phyloP scores from a whole-genome alignment of 495 filamentous ascomycete species.

The Aspergillus campestris region DNA sequence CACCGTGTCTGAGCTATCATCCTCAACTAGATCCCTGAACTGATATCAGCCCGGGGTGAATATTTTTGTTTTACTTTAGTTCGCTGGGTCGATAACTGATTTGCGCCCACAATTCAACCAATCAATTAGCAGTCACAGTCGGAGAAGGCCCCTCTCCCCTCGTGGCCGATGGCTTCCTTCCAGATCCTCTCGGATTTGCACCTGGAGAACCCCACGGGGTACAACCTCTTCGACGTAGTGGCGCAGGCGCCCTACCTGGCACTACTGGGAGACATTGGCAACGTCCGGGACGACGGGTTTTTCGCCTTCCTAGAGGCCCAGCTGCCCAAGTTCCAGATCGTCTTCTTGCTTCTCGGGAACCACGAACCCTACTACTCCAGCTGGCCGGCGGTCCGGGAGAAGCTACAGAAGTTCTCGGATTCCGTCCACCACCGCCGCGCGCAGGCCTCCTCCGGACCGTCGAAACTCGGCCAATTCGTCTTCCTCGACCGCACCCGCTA shows the following conservation, averaged over 20 bases:
- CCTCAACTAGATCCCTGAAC: no score
- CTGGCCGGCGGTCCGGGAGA: constrained; percentile 25
- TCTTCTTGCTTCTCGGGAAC: constrained; percentile 49
- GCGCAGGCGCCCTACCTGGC: constrained; percentile 43
- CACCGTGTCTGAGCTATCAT: no score
- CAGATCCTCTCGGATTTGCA: constrained; percentile 54
- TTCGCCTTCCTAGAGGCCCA: constrained; percentile 37
- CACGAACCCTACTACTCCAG: constrained; percentile 45
- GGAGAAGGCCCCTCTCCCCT: no score
- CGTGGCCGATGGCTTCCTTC: constrained; percentile 18
- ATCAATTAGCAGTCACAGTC: no score
- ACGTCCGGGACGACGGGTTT: constrained; percentile 29
- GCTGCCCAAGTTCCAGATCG: constrained; percentile 34
- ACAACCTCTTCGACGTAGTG: constrained; percentile 37
- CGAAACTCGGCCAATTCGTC: constrained; percentile 32
- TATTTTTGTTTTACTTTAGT: no score
- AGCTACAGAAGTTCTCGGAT: constrained; percentile 13
- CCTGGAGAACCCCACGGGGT: constrained; percentile 38
- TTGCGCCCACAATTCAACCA: no score
- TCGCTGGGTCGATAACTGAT: no score
- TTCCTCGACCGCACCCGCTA: constrained; percentile 37
- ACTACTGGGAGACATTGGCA: constrained; percentile 51
- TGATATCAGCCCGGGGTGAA: no score
- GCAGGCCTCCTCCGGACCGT: not conserved
- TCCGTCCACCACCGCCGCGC: constrained; percentile 3